Evolutionary conservation across 202 grass and related monocot species (phyloP), one percentile per base, ranked within the genome.

Genomic region (Dendrocalamus latiflorus): DNA sequence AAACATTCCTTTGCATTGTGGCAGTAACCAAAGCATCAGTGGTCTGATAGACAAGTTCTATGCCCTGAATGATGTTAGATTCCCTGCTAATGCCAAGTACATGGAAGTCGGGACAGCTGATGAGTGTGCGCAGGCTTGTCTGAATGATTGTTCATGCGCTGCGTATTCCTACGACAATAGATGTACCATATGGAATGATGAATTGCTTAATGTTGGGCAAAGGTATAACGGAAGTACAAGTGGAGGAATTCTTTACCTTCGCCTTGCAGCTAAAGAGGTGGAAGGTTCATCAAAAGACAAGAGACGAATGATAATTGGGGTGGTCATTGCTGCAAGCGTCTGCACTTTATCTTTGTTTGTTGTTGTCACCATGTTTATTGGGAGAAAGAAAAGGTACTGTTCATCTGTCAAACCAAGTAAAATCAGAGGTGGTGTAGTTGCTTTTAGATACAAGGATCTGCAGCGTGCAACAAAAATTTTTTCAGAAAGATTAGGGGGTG

Each of bases 181-280:
- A n/a, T 85, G 80, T 65, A 24, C 5, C 37, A 24, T 86, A 21
- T 88, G 85, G 86, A 75, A 61, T 34, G 70, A n/a, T 59, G 77
- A 68, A 33, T 28, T 88, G 10, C 26, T 85, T 20, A 85, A 91
- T 59, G 55, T 88, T 11, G 37, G 49, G 11, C 48, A 53, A 2
- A 45, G 61, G 4, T 59, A 72, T 11, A 44, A 73, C 33, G 37
- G 24, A 42, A 81, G 56, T 74, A 17, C 11, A 16, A 47, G 24
- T 11, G 78, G 25, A 68, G 56, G 63, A 37, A 39, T 45, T 47
- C 22, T 91, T 37, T 86, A 88, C 58, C 65, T 88, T 48, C 59
- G 86, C 18, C 50, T 91, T 44, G 72, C 82, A 38, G 82, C 86
- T 17, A 58, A 57, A 18, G 82, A 91, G 54, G 20, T 83, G 12